These are phyloP conservation scores for Ophiocordyceps sinensis DNA, from an alignment of 2,329 filamentous ascomycete genomes.

Conservation along the genomic window DNA sequence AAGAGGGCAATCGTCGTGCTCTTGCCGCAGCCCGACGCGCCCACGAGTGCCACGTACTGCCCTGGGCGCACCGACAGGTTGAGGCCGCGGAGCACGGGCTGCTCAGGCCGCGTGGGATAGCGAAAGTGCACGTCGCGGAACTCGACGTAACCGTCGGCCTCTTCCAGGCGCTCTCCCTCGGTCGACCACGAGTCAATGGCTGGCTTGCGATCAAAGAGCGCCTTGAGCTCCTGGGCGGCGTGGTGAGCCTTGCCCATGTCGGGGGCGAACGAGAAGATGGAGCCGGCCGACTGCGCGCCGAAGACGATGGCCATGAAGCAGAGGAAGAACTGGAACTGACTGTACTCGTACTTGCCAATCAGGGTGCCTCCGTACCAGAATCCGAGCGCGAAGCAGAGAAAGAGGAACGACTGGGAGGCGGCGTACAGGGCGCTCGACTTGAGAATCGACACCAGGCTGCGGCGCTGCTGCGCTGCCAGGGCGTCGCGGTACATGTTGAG, in stretches of 20 bases:
- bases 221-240: conserved; percentile 67
- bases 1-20: conserved; percentile 83
- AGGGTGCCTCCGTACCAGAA: conserved; percentile 87
- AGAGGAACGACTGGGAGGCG: conserved; percentile 68
- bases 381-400: conserved; percentile 70
- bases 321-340: conserved; percentile 79
- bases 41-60: conserved; percentile 79
- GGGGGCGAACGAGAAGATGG: conserved; percentile 77
- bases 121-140: conserved; percentile 90
- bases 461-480: conserved; percentile 50
- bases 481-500: conserved; percentile 53
- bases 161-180: conserved; percentile 46
- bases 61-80: conserved; percentile 61
- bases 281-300: conserved; percentile 80
- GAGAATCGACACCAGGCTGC: conserved; percentile 57
- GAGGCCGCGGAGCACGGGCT: conserved; percentile 79
- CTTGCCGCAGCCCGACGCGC: conserved; percentile 90
- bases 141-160: conserved; percentile 65
- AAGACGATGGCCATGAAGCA: conserved; percentile 83
- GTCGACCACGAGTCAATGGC: conserved; percentile 68
- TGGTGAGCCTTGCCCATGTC: conserved; percentile 90
- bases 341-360: conserved; percentile 56
- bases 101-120: conserved; percentile 81
- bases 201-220: conserved; percentile 69
- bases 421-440: conserved; percentile 72